Conservation (phyloP, 306 rosid genomes). For the Cicer judaicum region DNA sequence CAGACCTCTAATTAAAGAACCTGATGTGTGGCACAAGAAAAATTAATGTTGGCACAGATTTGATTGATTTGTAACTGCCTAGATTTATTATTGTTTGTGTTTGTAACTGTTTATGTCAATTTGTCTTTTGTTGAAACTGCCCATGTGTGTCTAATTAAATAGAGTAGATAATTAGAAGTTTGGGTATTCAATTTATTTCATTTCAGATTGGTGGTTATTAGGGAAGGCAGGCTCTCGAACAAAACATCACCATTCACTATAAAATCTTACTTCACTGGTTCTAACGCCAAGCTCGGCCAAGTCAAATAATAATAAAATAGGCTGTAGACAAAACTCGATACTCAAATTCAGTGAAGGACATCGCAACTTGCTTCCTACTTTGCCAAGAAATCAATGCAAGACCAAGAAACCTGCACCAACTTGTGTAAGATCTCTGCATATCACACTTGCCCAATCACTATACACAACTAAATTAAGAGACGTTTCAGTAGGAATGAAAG, state of each 20-base stretch:
- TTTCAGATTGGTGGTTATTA: not conserved
- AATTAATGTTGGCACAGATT: not conserved
- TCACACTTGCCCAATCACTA: too few species aligned
- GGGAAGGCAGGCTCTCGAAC: not conserved
- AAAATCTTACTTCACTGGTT: not conserved
- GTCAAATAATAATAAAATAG: too few species aligned
- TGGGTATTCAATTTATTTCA: not conserved
- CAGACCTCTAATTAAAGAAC: not conserved
- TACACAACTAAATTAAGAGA: too few species aligned
- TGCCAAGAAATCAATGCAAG: too few species aligned
- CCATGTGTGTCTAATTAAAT: too few species aligned
- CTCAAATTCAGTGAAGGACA: too few species aligned
- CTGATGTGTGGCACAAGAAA: not conserved
- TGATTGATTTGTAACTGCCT: not conserved
- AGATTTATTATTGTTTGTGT: not conserved
- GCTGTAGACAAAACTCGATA: too few species aligned
- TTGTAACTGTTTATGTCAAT: not conserved
- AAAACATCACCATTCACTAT: slow-evolving; percentile 1
- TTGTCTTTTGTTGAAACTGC: not conserved
- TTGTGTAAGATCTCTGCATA: too few species aligned
- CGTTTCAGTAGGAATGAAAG: too few species aligned
- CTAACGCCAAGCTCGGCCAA: not conserved
- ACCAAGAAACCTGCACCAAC: too few species aligned
- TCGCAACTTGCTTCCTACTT: too few species aligned
- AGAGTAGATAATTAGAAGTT: not conserved